A percentile compares a stretch with the other conserved stretches of the same genome.
phyloP scores from a whole-genome alignment of 768 basidiomycete species.

The Boletus patriciae region DNA sequence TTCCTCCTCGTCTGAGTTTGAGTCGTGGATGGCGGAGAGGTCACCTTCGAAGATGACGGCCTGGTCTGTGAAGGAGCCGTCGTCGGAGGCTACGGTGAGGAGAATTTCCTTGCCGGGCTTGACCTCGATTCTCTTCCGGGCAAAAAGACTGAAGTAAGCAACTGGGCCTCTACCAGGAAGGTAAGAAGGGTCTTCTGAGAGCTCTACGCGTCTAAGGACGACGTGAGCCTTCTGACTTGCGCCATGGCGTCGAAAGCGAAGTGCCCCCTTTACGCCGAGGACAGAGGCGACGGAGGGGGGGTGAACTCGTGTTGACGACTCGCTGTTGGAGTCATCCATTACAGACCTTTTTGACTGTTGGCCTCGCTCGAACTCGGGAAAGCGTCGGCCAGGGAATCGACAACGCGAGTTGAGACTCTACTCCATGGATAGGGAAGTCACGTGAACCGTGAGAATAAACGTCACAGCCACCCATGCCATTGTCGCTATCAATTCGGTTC shows the following conservation, averaged over 20 bases:
- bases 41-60: slow-evolving; percentile 61
- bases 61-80: slow-evolving; percentile 55
- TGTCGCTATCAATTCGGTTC: no score
- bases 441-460: slow-evolving; percentile 24
- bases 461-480: not conserved
- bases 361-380: slow-evolving; percentile 13
- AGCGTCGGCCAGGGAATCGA: slow-evolving; percentile 5
- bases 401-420: not conserved
- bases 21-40: slow-evolving; percentile 28
- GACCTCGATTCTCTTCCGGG: slow-evolving; percentile 67
- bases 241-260: slow-evolving; percentile 68
- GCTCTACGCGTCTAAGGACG: slow-evolving; percentile 60
- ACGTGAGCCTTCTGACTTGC: slow-evolving; percentile 68
- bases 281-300: slow-evolving; percentile 47
- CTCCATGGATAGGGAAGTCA: slow-evolving; percentile 13
- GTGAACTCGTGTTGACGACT: slow-evolving; percentile 31
- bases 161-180: slow-evolving; percentile 40
- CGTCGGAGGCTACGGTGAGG: slow-evolving; percentile 53
- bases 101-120: slow-evolving; percentile 72
- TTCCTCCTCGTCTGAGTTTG: slow-evolving; percentile 39
- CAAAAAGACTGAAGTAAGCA: slow-evolving; percentile 63
- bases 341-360: slow-evolving; percentile 10
- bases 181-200: slow-evolving; percentile 45
- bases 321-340: slow-evolving; percentile 42
- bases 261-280: slow-evolving; percentile 58